Conservation (phyloP, 2,329 filamentous ascomycete genomes). For the Xylogone sp. region DNA sequence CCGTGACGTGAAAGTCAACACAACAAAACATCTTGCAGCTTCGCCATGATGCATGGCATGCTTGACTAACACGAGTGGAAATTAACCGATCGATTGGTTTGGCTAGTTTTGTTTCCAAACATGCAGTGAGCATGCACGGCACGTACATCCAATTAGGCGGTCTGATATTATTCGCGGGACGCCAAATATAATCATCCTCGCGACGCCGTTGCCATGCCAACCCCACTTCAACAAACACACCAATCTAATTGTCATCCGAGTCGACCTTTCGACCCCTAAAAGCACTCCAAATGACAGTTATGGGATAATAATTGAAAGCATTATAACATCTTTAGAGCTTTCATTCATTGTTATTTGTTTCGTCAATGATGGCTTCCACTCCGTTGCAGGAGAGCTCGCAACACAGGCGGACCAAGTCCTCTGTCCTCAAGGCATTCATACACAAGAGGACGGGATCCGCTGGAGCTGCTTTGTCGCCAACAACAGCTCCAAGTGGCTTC, state of each 20-base stretch:
- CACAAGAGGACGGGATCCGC: slow-evolving; percentile 27
- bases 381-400: slow-evolving; percentile 18
- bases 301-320: background rate
- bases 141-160: background rate
- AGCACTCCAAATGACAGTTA: background rate
- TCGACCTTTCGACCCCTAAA: background rate
- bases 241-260: background rate
- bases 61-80: background rate
- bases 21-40: background rate
- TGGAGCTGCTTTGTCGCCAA: slow-evolving; percentile 19
- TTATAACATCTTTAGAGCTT: background rate
- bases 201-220: background rate
- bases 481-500: slow-evolving; percentile 14
- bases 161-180: background rate
- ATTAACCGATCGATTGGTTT: background rate
- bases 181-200: background rate
- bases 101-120: background rate
- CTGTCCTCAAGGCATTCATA: slow-evolving; percentile 28
- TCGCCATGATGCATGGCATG: background rate
- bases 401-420: slow-evolving; percentile 28
- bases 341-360: slow-evolving; percentile 9
- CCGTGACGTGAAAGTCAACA: background rate
- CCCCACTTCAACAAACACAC: background rate
- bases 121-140: background rate
- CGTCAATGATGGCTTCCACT: slow-evolving; percentile 24